Conservation (phyloP, 2,329 filamentous ascomycete species). For the Paracamarosporium sp. region DNA sequence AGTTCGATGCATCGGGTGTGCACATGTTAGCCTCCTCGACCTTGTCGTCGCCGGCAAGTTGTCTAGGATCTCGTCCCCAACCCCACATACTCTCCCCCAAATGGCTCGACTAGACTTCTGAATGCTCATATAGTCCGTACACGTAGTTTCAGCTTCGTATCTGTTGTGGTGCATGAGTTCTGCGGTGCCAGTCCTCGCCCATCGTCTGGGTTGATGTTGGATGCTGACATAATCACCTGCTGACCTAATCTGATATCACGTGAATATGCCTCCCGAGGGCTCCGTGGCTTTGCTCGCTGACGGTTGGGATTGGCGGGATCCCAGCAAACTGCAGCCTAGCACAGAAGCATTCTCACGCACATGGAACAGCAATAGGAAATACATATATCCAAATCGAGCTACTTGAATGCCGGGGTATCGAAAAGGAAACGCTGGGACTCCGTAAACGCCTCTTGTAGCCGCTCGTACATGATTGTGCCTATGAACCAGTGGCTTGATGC, state of each 20-base stretch:
- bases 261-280: background rate
- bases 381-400: background rate
- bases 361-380: no score
- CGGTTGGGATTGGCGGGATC: conserved; percentile 1
- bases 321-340: conserved; percentile 1
- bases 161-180: conserved; percentile 5
- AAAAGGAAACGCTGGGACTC: background rate
- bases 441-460: background rate
- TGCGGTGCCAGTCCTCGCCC: background rate
- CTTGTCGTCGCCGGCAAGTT: conserved; percentile 7
- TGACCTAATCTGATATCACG: conserved; percentile 1
- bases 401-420: background rate
- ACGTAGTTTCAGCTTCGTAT: background rate
- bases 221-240: background rate
- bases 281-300: background rate
- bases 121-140: background rate
- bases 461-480: conserved; percentile 10
- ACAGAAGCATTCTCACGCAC: background rate
- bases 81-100: background rate
- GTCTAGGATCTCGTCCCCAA: background rate
- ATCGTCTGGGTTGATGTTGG: conserved; percentile 2
- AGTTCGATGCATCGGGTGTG: conserved; percentile 23
- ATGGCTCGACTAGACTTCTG: background rate
- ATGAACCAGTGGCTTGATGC: no score
- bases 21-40: conserved; percentile 2